Evolutionary conservation across 2,329 filamentous ascomycete genomes (phyloP), one percentile per base, ranked within the genome.

Genomic region (Nannizziopsis barbatae): DNA sequence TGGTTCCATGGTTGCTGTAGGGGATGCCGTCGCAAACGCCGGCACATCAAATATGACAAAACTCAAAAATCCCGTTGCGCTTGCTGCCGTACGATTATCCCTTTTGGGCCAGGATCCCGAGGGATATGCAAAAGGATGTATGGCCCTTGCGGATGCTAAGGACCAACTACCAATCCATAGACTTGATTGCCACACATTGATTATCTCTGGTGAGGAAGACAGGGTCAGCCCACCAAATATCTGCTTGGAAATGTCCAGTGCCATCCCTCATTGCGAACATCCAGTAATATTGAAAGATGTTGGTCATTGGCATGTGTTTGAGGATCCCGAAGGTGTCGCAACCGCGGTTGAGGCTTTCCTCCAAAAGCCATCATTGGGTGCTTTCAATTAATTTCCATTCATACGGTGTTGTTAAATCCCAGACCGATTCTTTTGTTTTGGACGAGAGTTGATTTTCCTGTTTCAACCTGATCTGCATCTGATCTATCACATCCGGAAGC

Each of bases 121-220:
- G 52, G 71, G 71, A 1, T 79, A 77, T 56, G 75, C 75, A 1
- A 79, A 78, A 52, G 75, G 66, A 0, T 74, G 72, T 37, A 62
- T 62, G 22, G 75, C 75, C 2, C 61, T 77, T 27, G 75, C 70
- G 2, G 60, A 60, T 3, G 66, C 67, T 1, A 58, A 57, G 1
- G 53, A 58, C 15, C 48, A 54, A 12, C 42, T 73, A 17, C 57
- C 65, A 17, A 53, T 72, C 2, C 53, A 59, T 15, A 51, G 57
- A 5, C 44, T 73, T 3, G 53, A 61, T 7, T 55, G 58, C 4
- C 54, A 59, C n/a, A 63, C 62, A 1, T 54, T 68, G 27, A 61
- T 77, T 37, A 51, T 76, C 1, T 71, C 70, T 0, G 73, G 74
- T 0, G 59, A 64, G 0, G 65, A 74, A 12, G 72, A 76, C 49